A percentile compares a stretch with the other conserved stretches of the same genome.
Conservation (phyloP, 2,329 filamentous ascomycete genomes). For the Beauveria sp. region DNA sequence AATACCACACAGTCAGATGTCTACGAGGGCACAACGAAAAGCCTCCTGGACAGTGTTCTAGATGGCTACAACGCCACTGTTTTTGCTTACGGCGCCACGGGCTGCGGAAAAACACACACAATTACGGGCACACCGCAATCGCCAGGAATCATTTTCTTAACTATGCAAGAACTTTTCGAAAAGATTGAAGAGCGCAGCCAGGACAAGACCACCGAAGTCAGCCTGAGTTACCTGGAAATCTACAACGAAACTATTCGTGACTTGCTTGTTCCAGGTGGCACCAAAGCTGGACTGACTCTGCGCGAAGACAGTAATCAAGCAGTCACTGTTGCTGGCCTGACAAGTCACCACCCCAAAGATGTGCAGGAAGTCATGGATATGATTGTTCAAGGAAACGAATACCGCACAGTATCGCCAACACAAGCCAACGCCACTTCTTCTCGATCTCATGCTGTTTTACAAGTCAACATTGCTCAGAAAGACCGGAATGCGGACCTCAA, state of each 20-base stretch:
- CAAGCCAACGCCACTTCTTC: conserved; percentile 97
- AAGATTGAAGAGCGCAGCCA: conserved; percentile 79
- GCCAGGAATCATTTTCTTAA: conserved; percentile 96
- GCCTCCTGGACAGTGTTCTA: conserved; percentile 85
- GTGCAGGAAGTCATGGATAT: conserved; percentile 99
- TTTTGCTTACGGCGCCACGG: conserved; percentile 95
- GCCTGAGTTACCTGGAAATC: conserved; percentile 92
- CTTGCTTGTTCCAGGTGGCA: conserved; percentile 75
- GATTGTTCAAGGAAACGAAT: conserved; percentile 91
- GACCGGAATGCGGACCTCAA: conserved; percentile 87
- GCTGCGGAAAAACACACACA: conserved; percentile 97
- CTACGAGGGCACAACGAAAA: conserved; percentile 86
- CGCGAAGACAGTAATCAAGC: conserved; percentile 91
- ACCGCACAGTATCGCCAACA: conserved; percentile 90
- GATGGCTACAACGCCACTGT: conserved; percentile 99
- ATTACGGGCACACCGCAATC: conserved; percentile 88
- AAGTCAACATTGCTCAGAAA: conserved; percentile 93
- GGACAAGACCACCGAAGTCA: conserved; percentile 84
- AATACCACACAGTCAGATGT: conserved; percentile 87
- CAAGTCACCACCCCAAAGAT: conserved; percentile 82
- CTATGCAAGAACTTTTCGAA: conserved; percentile 98
- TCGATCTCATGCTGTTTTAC: conserved; percentile 90
- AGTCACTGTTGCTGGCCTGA: conserved; percentile 83
- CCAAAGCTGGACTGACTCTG: conserved; percentile 79
- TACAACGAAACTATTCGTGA: conserved; percentile 99